Percentiles rank a stretch among this genome's conserved stretches.
These are phyloP conservation scores for Hypericum perforatum DNA, from an alignment of 345 rosid species.

Conservation along the genomic window DNA sequence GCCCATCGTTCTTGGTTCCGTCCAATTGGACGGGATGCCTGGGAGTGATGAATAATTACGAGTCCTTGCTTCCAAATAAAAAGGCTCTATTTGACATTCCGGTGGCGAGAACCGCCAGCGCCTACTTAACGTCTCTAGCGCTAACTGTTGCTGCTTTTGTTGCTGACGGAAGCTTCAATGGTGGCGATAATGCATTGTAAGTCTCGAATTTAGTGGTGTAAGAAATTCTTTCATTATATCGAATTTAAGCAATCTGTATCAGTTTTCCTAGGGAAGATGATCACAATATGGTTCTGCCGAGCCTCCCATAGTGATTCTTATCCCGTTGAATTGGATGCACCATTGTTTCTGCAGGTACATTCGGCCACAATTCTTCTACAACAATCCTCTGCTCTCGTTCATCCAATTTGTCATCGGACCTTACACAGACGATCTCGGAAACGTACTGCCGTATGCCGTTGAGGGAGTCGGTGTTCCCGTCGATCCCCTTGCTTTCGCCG, in stretches of 20 bases:
- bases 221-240: too few relatives aligned
- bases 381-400: slow-evolving; percentile 80
- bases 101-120: slow-evolving; percentile 79
- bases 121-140: slow-evolving; percentile 67
- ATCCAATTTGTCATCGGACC: slow-evolving; percentile 83
- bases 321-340: neutral
- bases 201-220: slow-evolving; percentile 6
- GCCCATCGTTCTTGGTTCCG: slow-evolving; percentile 90
- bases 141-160: slow-evolving; percentile 72
- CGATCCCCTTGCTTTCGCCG: slow-evolving; percentile 93
- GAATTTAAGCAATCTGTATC: neutral
- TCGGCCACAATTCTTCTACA: slow-evolving; percentile 83
- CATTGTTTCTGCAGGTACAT: slow-evolving; percentile 45
- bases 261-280: neutral
- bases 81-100: slow-evolving; percentile 85
- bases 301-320: neutral
- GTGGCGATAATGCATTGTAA: slow-evolving; percentile 93
- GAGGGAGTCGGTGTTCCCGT: slow-evolving; percentile 91
- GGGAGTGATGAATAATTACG: slow-evolving; percentile 89
- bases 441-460: slow-evolving; percentile 85
- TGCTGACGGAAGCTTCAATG: slow-evolving; percentile 79
- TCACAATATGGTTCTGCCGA: neutral
- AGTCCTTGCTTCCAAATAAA: slow-evolving; percentile 77
- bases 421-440: slow-evolving; percentile 82
- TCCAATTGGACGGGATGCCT: slow-evolving; percentile 95